Conservation (phyloP, 1,139 yeast genomes). For the Zhuliangozyma blackwelliae region DNA sequence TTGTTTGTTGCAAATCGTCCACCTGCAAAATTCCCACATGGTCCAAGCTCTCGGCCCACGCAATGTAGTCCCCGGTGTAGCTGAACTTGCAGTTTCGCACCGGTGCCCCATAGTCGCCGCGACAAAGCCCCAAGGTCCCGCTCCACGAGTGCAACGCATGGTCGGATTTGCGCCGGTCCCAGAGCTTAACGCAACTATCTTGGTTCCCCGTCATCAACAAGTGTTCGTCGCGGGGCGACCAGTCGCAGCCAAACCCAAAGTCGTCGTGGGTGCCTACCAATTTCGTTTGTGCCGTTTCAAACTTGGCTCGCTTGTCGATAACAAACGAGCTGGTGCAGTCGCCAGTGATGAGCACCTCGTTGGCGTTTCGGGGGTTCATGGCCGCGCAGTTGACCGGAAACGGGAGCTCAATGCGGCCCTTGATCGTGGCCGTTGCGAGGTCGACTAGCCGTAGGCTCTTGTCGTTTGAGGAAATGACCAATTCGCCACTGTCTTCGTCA, state of each 20-base stretch:
- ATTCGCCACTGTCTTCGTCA: constrained; percentile 22
- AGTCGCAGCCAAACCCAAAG: constrained; percentile 59
- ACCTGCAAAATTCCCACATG: constrained; percentile 49
- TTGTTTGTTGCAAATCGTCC: constrained; percentile 19
- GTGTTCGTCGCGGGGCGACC: constrained; percentile 44
- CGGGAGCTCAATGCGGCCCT: constrained; percentile 20
- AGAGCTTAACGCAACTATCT: constrained; percentile 53
- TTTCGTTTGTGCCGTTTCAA: constrained; percentile 9
- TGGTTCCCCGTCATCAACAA: constrained; percentile 55
- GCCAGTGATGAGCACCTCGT: constrained; percentile 47
- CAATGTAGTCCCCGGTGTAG: constrained; percentile 38
- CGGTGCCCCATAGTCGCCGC: constrained; percentile 33
- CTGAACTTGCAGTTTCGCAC: constrained; percentile 53
- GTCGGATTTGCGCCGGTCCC: constrained; percentile 42
- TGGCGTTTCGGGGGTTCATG: constrained; percentile 27
- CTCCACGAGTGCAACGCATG: constrained; percentile 29
- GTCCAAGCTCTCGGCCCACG: constrained; percentile 61
- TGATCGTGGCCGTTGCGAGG: constrained; percentile 15
- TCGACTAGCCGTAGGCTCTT: constrained; percentile 39
- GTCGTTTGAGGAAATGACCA: constrained; percentile 49
- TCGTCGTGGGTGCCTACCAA: constrained; percentile 40
- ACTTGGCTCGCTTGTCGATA: constrained; percentile 36
- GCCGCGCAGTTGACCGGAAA: constrained; percentile 54
- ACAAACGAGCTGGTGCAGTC: constrained; percentile 43
- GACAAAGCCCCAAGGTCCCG: constrained; percentile 30